Evolutionary conservation across 176 grass and related monocot genomes (phyloP), one percentile per base, ranked within the genome.

Genomic region (Aegilops speltoides): DNA sequence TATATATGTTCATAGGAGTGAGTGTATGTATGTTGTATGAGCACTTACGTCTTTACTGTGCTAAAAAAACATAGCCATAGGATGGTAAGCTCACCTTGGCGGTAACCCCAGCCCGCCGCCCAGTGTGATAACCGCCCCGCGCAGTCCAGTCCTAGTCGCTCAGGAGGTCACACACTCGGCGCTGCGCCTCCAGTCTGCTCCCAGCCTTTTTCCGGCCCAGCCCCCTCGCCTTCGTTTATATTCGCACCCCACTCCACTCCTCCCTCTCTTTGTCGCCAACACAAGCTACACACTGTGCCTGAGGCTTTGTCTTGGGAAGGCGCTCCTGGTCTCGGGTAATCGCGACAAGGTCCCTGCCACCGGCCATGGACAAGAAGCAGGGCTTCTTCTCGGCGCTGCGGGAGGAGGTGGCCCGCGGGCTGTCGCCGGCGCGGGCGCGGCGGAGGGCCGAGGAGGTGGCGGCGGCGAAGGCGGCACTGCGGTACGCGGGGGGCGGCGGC

Each of bases 291-390:
- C 73, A 76, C 73, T 29, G 26, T n/a, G 36, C 64, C 82, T 64
- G 66, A 57, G 29, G 40, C 24, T 77, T 71, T 83, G 64, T 25
- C n/a, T 9, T 5, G 31, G 68, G 9, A 78, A 57, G 16, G 10
- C 10, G 61, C 85, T 33, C 11, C n/a, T 1, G 34, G 24, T 40
- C 78, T 31, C 60, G 8, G 6, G 0, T 19, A 84, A 80, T 93
- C 37, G 8, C 91, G 22, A 69, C 7, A 46, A 84, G 76, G 52
- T 73, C 84, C 76, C 17, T 74, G 28, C 43, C 41, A 9, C 13
- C 38, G 19, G 3, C 84, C 85, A 96, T 96, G 94, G 94, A 93
- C 82, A 96, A 78, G 83, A 96, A 90, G 91, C 91, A 93, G 84
- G 91, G 91, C 81, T 93, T 93, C 89, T 95, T 95, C 78, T 90